A percentile compares a stretch with the other conserved stretches of the same genome.
These are phyloP conservation scores for Vitis hybrid DNA, from an alignment of 177 flowering plant genomes.

Conservation along the genomic window DNA sequence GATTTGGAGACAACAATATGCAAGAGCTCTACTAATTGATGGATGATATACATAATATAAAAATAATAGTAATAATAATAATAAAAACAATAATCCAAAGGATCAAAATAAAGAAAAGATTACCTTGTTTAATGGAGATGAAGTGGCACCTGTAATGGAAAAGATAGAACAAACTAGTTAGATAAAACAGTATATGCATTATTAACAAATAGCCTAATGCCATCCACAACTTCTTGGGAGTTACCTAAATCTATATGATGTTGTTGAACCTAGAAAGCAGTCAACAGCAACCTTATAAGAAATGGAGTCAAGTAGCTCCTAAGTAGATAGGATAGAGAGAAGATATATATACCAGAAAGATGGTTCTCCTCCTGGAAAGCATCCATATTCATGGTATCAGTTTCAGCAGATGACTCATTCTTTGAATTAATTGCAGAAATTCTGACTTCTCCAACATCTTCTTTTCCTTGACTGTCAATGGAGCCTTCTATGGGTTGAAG, in stretches of 20 bases:
- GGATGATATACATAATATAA: too few species aligned
- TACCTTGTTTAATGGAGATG: constrained; percentile 49
- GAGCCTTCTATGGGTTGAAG: constrained; percentile 36
- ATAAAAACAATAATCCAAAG: too few species aligned
- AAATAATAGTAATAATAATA: too few species aligned
- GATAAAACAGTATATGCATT: background rate
- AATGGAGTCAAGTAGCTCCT: background rate
- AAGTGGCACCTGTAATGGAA: constrained; percentile 44
- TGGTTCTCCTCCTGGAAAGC: constrained; percentile 27
- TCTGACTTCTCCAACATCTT: constrained; percentile 18
- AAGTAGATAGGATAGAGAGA: background rate
- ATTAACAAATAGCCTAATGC: background rate
- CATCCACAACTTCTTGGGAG: background rate
- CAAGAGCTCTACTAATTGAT: too few species aligned
- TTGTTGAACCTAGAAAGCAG: background rate
- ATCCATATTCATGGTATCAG: constrained; percentile 54
- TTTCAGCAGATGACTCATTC: constrained; percentile 70
- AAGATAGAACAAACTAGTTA: constrained; percentile 10
- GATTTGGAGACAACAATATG: too few species aligned
- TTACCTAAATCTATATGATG: background rate
- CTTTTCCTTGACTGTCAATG: constrained; percentile 35
- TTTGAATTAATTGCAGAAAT: constrained; percentile 15
- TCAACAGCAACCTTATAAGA: background rate
- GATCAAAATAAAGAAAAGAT: constrained; percentile 4
- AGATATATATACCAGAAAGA: constrained; percentile 36